A percentile compares a stretch with the other conserved stretches of the same genome.
Conservation (phyloP, 352 stramenopile genomes). For the Phytophthora aleatoria region DNA sequence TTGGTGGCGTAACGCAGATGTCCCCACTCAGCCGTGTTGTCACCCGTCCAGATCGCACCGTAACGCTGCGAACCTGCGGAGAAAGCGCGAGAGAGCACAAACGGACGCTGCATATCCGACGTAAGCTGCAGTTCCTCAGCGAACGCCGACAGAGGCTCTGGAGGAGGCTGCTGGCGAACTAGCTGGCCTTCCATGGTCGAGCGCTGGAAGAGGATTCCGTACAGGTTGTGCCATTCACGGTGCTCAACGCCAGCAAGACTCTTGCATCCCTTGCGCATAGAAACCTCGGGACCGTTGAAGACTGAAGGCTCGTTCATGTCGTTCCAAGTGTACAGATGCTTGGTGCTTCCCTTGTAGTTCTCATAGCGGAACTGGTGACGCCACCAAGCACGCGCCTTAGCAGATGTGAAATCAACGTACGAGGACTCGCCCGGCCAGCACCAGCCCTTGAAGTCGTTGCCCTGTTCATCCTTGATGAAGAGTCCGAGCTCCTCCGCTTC, state of each 20-base stretch:
- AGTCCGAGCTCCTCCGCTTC: slow-evolving; percentile 86
- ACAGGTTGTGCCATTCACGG: slow-evolving; percentile 99
- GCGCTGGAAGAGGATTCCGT: slow-evolving; percentile 98
- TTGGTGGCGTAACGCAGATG: slow-evolving; percentile 95
- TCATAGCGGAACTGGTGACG: slow-evolving; percentile 95
- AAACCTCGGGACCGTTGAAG: slow-evolving; percentile 99
- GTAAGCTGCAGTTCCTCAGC: slow-evolving; percentile 44
- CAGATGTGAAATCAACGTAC: slow-evolving; percentile 98
- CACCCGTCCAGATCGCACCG: slow-evolving; percentile 98
- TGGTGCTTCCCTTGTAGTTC: slow-evolving; percentile 93
- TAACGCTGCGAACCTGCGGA: slow-evolving; percentile 97
- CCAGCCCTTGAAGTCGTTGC: slow-evolving; percentile 98
- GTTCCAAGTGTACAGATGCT: slow-evolving; percentile 98
- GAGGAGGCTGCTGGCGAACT: slow-evolving; percentile 64
- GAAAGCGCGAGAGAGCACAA: slow-evolving; percentile 98
- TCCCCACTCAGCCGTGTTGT: slow-evolving; percentile 97
- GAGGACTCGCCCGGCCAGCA: slow-evolving; percentile 99
- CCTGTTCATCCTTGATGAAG: slow-evolving; percentile 97
- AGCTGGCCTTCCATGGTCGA: slow-evolving; percentile 95
- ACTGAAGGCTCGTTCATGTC: slow-evolving; percentile 99
- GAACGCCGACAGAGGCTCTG: slow-evolving; percentile 42
- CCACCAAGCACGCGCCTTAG: slow-evolving; percentile 96
- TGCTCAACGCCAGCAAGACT: slow-evolving; percentile 96
- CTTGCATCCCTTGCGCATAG: slow-evolving; percentile 95
- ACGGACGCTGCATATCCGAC: slow-evolving; percentile 89